Base-by-base conservation (phyloP, 1,284 basidiomycete genomes). In the Blastosporella zonata region DNA sequence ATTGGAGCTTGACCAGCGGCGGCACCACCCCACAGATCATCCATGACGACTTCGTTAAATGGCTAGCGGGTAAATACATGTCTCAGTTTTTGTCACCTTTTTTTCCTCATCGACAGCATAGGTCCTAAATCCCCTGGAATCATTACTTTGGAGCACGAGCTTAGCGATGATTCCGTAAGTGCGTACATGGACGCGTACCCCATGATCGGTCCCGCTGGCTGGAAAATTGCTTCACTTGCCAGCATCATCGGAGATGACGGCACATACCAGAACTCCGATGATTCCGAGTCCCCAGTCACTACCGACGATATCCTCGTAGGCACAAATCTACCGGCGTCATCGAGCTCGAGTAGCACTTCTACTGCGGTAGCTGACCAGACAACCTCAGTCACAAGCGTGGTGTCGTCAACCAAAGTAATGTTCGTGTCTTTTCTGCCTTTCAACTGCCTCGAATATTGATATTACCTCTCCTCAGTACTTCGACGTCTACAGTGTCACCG, bases 81-180 rank as follows among this genome's bases (percentile, higher is more conserved):
- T 34, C 18, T 40, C 39, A 34, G 44, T 36, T 15, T 36, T n/a
- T 17, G 0, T 10, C 23, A 35, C 23, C 38, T 21, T 42, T 13
- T 34, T 41, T 38, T 40, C 44, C 39, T 53, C 47, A 46, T 55
- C n/a, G n/a, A 52, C 44, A 34, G 39, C 41, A 22, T 39, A 75
- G 83, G 82, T 37, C 71, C 84, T 41, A 88, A 90, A 63, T 67
- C 64, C 8, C 83, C 85, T 7, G 92, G 92, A 28, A 75, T 93
- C 15, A 76, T 93, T 57, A 75, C 91, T 52, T 77, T 95, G 54
- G 87, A 94, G 67, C 93, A 96, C 67, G 93, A 94, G 66, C 68
- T 87, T n/a, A 78, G 73, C 15, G 68, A 78, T 39, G 61, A 72
- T 50, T 74, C 85, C 18, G 81, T 92, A 33, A 62, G 74, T 39